phyloP scores from a whole-genome alignment of 352 stramenopile genomes.

The Blastocystis hominis region DNA sequence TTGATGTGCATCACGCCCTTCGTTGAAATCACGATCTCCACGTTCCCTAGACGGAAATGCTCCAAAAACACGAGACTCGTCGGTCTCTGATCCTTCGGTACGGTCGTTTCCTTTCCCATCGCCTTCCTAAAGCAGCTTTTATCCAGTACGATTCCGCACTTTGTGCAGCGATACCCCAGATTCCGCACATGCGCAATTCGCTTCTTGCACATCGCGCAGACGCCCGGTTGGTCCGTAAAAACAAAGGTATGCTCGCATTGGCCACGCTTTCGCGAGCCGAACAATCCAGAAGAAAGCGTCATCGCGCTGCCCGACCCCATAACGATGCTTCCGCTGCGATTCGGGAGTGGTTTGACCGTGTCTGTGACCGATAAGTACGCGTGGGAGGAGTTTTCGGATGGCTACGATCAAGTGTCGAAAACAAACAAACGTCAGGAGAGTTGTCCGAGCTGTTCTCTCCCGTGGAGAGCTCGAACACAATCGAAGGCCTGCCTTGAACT shows the following conservation, averaged over 20 bases:
- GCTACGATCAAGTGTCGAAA: too few species aligned
- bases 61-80: constrained; percentile 44
- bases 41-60: constrained; percentile 21
- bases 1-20: constrained; percentile 3
- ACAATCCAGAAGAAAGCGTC: background rate
- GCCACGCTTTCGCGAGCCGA: background rate
- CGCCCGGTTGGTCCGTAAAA: background rate
- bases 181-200: constrained; percentile 3
- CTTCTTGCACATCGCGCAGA: constrained; percentile 39
- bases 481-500: background rate
- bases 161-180: constrained; percentile 13
- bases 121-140: constrained; percentile 7
- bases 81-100: background rate
- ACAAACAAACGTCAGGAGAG: background rate
- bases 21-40: constrained; percentile 35
- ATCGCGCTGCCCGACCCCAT: too few species aligned
- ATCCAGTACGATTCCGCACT: constrained; percentile 31
- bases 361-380: background rate
- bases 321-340: background rate
- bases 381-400: too few species aligned
- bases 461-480: constrained; percentile 7
- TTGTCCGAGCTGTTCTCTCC: background rate
- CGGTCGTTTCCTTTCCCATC: background rate
- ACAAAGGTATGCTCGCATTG: constrained; percentile 37
- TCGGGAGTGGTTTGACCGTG: background rate